Base-by-base conservation (phyloP, 257 asterid species). In the Cordia subcordata region DNA sequence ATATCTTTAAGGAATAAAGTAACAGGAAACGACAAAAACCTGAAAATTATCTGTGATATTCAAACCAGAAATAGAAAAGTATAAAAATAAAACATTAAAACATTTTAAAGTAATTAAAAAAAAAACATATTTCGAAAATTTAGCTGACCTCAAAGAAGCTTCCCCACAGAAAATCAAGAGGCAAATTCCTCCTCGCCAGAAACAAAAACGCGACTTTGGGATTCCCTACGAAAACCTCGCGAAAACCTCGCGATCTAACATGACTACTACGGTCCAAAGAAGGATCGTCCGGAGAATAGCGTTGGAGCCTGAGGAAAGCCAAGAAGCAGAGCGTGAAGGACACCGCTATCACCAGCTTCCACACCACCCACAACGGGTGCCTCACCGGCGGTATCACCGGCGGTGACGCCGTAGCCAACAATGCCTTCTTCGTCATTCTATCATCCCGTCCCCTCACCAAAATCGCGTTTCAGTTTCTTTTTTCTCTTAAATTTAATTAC, bases 161-260 rank as follows among this genome's bases (percentile, higher is more conserved):
- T 49, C 77, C 90, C 99, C 99, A 89, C 3, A 93, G 81, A 65
- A 89, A 93, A 85, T 89, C 99, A 35, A 93, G 96, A 20, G 95
- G 97, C 76, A 89, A 79, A 70, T 77, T 74, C 15, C 78, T 73
- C 61, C 95, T 81, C 39, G 79, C 80, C 17, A 89, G 82, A 61
- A 83, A 93, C 47, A 89, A 65, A 69, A 93, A 93, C 8, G 99
- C 94, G 69, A 93, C 67, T 75, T 85, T 93, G 1, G 94, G 88
- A 76, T 74, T 74, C 22, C 94, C 94, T 18, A n/a, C 52, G 71
- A 75, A 80, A 1, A 63, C 71, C 61, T 73, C 53, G 69, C 35
- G 49, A 55, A 61, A 46, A 70, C 70, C 45, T 14, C 87, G 79
- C 51, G 84, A 69, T 67, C 71, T 3, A 42, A 49, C 22, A 6